phyloP scores from a whole-genome alignment of 2,329 filamentous ascomycete genomes.

The Aspergillus sp. region DNA sequence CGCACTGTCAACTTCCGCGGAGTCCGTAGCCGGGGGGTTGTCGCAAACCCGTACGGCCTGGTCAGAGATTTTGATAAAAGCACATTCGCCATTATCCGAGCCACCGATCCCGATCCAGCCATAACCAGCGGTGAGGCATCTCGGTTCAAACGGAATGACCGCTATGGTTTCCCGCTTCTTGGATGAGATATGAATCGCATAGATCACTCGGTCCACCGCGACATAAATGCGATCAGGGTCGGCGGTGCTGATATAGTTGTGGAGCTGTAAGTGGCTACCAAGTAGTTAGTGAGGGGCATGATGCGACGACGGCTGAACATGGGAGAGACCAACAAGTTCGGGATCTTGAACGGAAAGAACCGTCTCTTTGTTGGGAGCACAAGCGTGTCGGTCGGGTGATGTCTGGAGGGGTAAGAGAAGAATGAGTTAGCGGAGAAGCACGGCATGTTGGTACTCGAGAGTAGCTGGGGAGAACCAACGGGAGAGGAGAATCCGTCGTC shows the following conservation, averaged over 20 bases:
- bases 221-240: constrained; percentile 80
- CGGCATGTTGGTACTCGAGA: constrained; percentile 7
- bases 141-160: constrained; percentile 68
- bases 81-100: constrained; percentile 78
- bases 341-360: constrained; percentile 67
- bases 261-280: constrained; percentile 56
- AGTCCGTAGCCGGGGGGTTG: constrained; percentile 35
- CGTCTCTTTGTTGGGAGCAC: constrained; percentile 61
- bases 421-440: constrained; percentile 15
- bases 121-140: constrained; percentile 80
- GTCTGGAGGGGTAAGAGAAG: constrained; percentile 43
- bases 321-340: constrained; percentile 57
- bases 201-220: constrained; percentile 73
- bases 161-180: constrained; percentile 72
- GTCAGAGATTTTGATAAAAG: constrained; percentile 65
- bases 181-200: constrained; percentile 66
- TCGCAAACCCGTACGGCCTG: constrained; percentile 36
- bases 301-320: constrained; percentile 4
- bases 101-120: constrained; percentile 92
- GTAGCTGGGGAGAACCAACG: constrained; percentile 27
- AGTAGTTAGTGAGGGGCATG: constrained; percentile 13
- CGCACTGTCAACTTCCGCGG: constrained; percentile 55
- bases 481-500: constrained; percentile 42
- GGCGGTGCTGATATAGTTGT: constrained; percentile 82
- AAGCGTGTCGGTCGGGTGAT: constrained; percentile 64